Conservation (phyloP, 1,284 basidiomycete species). For the Ceratorhiza oryzae-sativae region DNA sequence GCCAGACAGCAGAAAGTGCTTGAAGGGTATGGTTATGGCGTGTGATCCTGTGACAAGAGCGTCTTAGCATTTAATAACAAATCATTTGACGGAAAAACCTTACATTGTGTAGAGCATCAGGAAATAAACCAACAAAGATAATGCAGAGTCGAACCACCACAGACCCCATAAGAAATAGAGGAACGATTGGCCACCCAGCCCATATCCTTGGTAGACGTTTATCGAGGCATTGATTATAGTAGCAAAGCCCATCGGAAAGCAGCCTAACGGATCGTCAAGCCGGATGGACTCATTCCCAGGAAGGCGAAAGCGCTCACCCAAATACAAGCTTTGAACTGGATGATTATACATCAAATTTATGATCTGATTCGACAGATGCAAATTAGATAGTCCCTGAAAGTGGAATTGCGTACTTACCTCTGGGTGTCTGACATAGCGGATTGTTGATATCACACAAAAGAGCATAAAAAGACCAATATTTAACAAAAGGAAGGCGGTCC, state of each 20-base stretch:
- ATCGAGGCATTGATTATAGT: slow-evolving; percentile 29
- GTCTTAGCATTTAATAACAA: no score
- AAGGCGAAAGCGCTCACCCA: neutral
- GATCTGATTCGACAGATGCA: no score
- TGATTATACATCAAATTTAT: slow-evolving; percentile 22
- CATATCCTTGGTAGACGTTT: slow-evolving; percentile 10
- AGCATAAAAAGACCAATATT: slow-evolving; percentile 13
- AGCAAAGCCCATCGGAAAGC: slow-evolving; percentile 27
- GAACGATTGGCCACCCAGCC: slow-evolving; percentile 2
- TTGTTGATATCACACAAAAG: slow-evolving; percentile 5
- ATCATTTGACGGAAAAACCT: neutral
- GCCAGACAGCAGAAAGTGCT: slow-evolving; percentile 18
- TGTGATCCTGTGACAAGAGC: slow-evolving; percentile 6
- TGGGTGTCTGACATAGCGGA: slow-evolving; percentile 27
- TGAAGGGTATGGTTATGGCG: slow-evolving; percentile 22
- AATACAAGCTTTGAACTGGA: slow-evolving; percentile 25
- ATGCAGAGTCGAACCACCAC: slow-evolving; percentile 25
- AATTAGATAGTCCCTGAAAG: no score
- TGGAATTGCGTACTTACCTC: slow-evolving; percentile 8
- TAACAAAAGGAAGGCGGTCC: slow-evolving; percentile 17
- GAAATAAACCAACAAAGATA: slow-evolving; percentile 17
- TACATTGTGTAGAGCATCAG: slow-evolving; percentile 31
- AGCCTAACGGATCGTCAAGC: neutral
- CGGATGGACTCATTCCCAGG: no score
- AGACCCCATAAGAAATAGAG: slow-evolving; percentile 25